These are phyloP conservation scores for Crepidotus variabilis DNA, from an alignment of 768 basidiomycete genomes.

Conservation along the genomic window DNA sequence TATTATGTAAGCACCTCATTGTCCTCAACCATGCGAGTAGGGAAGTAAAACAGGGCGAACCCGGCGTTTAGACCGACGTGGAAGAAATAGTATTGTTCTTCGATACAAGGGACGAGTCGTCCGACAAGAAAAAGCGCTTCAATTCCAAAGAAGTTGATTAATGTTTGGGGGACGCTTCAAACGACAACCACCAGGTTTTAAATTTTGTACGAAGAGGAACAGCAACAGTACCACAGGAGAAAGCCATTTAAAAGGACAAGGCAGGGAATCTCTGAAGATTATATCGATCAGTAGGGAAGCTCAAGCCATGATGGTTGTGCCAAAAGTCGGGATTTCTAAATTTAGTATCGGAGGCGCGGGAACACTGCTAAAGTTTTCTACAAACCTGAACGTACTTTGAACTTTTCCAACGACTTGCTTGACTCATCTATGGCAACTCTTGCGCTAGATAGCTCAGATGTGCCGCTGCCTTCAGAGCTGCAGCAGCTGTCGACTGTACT, in stretches of 20 bases:
- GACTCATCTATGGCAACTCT: neutral
- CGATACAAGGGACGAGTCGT: neutral
- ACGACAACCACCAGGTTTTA: too few relatives aligned
- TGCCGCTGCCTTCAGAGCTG: constrained; percentile 31
- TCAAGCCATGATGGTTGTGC: neutral
- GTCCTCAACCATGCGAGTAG: constrained; percentile 4
- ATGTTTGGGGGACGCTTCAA: neutral
- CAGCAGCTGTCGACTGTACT: constrained; percentile 49
- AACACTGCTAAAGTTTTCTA: neutral
- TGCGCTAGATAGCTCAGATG: neutral
- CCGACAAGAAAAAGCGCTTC: neutral
- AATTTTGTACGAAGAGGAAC: neutral
- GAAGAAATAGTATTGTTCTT: neutral
- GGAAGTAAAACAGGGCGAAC: neutral
- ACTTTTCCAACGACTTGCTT: neutral
- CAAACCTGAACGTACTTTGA: neutral
- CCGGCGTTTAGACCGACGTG: neutral
- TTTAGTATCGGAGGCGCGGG: neutral
- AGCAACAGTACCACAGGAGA: neutral
- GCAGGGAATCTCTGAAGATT: neutral
- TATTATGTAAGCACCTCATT: constrained; percentile 19
- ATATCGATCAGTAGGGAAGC: too few relatives aligned
- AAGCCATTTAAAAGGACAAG: neutral
- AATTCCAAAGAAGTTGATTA: neutral
- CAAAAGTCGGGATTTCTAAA: neutral